A percentile compares a stretch with the other conserved stretches of the same genome.
phyloP scores from a whole-genome alignment of 179 eudicot genomes.

The Spergularia azorica region DNA sequence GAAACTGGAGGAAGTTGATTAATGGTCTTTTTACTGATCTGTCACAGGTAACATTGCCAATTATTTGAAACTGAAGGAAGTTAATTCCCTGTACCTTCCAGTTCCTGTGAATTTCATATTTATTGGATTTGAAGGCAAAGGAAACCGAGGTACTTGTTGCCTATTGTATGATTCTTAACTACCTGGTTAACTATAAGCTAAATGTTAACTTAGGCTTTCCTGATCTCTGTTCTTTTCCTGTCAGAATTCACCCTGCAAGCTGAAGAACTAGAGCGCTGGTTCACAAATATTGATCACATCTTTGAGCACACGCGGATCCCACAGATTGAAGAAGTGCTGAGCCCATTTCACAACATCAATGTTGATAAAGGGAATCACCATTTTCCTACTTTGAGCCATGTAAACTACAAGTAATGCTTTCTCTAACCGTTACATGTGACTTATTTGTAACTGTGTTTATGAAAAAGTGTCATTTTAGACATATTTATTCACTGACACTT shows the following conservation, averaged over 20 bases:
- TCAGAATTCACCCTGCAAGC: slow-evolving; percentile 74
- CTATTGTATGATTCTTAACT: slow-evolving; percentile 3
- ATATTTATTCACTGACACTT: slow-evolving; percentile 11
- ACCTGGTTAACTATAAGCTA: slow-evolving; percentile 1
- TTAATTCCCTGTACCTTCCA: slow-evolving; percentile 84
- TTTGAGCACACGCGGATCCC: slow-evolving; percentile 89
- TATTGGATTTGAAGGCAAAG: slow-evolving; percentile 91
- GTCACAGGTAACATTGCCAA: slow-evolving; percentile 78
- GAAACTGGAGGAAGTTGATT: too few relatives aligned
- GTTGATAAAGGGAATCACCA: slow-evolving; percentile 66
- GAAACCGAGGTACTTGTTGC: slow-evolving; percentile 65
- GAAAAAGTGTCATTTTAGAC: neutral
- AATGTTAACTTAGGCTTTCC: neutral
- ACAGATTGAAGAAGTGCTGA: slow-evolving; percentile 70
- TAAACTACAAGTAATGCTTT: slow-evolving; percentile 73
- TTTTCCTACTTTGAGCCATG: slow-evolving; percentile 79
- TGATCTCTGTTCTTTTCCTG: slow-evolving; percentile 17
- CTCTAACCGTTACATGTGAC: neutral
- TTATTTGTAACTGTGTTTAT: slow-evolving; percentile 16
- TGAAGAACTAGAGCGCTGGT: slow-evolving; percentile 97
- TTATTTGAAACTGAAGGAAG: slow-evolving; percentile 83
- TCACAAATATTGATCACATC: slow-evolving; percentile 91
- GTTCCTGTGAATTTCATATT: slow-evolving; percentile 91
- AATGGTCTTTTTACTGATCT: neutral
- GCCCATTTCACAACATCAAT: slow-evolving; percentile 77